These are phyloP conservation scores for Aphanomyces stellatus DNA, from an alignment of 352 stramenopile species.

Conservation along the genomic window DNA sequence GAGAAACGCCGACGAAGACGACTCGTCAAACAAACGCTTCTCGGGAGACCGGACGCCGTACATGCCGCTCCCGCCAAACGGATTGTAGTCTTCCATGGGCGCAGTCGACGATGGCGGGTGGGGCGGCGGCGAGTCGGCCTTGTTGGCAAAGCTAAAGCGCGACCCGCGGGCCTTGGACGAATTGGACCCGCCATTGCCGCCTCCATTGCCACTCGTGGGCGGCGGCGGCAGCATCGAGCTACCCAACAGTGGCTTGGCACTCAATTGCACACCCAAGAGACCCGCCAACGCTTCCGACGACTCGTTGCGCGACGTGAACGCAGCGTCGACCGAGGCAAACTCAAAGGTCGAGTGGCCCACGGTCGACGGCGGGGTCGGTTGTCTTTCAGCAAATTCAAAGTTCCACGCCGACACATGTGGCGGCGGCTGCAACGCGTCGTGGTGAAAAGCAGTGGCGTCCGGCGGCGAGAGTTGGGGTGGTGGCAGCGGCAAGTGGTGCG, in stretches of 20 bases:
- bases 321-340: conserved; percentile 76
- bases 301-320: conserved; percentile 68
- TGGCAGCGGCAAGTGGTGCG: conserved; percentile 6
- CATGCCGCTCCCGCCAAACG: conserved; percentile 16
- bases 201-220: conserved; percentile 4
- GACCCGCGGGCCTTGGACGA: conserved; percentile 37
- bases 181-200: too few species aligned
- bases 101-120: conserved; percentile 2
- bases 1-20: conserved; percentile 9
- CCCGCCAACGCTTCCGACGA: conserved; percentile 62
- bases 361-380: background rate
- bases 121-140: conserved; percentile 27
- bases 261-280: conserved; percentile 51
- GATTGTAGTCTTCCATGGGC: background rate
- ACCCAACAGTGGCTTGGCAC: conserved; percentile 33
- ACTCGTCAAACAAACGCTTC: background rate
- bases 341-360: conserved; percentile 4
- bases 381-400: background rate
- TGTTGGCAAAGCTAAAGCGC: conserved; percentile 75
- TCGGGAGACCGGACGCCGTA: background rate
- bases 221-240: background rate
- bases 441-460: too few species aligned
- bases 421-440: too few species aligned
- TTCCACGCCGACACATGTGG: conserved; percentile 9
- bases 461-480: conserved; percentile 14